Base-by-base conservation (phyloP, 176 grass and related monocot species). In the Oropetium thomaeum region DNA sequence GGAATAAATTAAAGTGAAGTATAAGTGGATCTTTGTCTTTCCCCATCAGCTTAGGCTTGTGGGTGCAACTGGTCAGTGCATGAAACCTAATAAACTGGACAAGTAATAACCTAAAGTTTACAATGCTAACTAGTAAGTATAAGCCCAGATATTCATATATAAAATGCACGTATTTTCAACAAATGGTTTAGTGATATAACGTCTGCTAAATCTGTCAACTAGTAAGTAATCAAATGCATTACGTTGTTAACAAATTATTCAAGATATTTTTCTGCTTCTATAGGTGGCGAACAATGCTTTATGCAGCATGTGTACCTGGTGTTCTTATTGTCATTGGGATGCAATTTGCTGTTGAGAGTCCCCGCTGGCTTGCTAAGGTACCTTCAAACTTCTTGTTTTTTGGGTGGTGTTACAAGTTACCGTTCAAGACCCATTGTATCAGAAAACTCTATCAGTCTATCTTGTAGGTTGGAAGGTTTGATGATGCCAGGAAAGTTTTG, bases 271-370 rank as follows among this genome's bases (percentile, higher is more conserved):
- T 57, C 19, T 62, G 39, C 17, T 3, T 82, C 52, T 81, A n/a
- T n/a, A 99, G 96, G 96, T 99, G 96, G 96, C 79, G 91, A 70
- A 86, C 82, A 76, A 90, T 99, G 87, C 87, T 99, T 67, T 95
- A 86, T 83, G 88, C 86, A 67, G 96, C 96, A 79, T 99, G 91
- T 88, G 73, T 79, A 13, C 96, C 96, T 84, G 89, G 91, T 55
- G 39, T 90, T 84, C 58, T 91, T 82, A 87, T 95, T 77, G 79
- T 84, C 76, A 32, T 82, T 52, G 96, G 96, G 61, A 95, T 99
- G 96, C 96, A 99, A 79, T 99, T 95, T 81, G 89, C 96, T 73
- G 91, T 88, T 73, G 96, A 99, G 73, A 98, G 96, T 81, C 96
- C 89, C 0, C 88, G 91, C 32, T 99, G 91, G 96, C 91, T 99